A percentile compares a stretch with the other conserved stretches of the same genome.
These are phyloP conservation scores for Pseudogymnoascus sp. DNA, from an alignment of 2,329 filamentous ascomycete species.

Conservation along the genomic window DNA sequence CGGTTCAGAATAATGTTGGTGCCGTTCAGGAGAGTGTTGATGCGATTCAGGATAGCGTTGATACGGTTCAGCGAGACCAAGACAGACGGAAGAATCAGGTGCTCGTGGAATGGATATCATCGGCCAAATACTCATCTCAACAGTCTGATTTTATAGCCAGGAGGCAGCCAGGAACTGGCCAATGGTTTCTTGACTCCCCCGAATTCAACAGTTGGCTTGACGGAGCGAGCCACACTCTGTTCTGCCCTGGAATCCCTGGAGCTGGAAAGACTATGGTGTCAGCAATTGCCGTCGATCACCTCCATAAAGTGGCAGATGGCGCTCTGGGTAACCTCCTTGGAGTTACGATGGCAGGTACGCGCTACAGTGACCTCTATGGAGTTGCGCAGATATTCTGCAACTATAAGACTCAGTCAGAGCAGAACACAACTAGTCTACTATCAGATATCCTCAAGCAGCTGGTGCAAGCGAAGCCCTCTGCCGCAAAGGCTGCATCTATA, in stretches of 20 bases:
- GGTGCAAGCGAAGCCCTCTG: conserved; percentile 7
- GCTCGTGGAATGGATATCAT: conserved; percentile 32
- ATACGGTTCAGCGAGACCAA: neutral
- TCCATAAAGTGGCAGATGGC: neutral
- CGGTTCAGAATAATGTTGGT: too few species aligned
- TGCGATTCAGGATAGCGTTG: neutral
- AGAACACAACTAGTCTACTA: conserved; percentile 20
- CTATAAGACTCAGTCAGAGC: conserved; percentile 25
- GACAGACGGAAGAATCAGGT: neutral
- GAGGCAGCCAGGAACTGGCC: conserved; percentile 27
- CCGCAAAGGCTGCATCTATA: neutral
- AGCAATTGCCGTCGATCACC: neutral
- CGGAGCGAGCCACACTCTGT: conserved; percentile 7
- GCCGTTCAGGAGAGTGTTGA: too few species aligned
- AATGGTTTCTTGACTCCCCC: conserved; percentile 15
- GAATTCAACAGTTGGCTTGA: conserved; percentile 13
- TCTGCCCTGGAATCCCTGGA: conserved; percentile 13
- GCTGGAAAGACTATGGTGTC: neutral
- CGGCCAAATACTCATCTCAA: conserved; percentile 30
- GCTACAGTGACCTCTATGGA: conserved; percentile 13
- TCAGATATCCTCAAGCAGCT: conserved; percentile 25
- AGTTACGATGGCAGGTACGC: neutral
- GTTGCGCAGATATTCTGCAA: conserved; percentile 33
- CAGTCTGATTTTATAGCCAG: conserved; percentile 33
- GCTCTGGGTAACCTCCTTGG: neutral